Base-by-base conservation (phyloP, 352 stramenopile species). In the Globisporangium irregulare region DNA sequence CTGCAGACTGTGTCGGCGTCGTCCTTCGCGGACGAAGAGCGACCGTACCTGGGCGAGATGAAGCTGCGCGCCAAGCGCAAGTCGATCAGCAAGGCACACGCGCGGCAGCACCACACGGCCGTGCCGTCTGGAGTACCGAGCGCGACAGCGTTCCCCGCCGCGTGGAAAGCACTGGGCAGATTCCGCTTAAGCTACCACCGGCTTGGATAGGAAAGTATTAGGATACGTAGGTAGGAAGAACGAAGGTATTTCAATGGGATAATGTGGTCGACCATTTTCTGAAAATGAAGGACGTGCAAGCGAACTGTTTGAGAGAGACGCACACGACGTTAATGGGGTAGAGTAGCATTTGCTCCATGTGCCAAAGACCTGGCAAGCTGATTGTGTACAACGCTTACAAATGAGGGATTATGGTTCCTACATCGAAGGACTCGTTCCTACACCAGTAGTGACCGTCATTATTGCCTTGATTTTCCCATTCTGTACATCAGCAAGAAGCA, bases 21-120 rank as follows among this genome's bases (percentile, higher is more conserved):
- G 58, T 71, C 75, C 5, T 77, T 84, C 48, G 65, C 66, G 15
- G 41, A 71, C 9, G 82, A 83, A 14, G 79, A 86, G 51, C 66
- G 73, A 4, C 66, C 75, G 50, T 86, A 75, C 62, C 59, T 88
- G 10, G 64, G 70, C 18, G 82, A 90, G 57, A 85, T 87, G 73
- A 73, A 75, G 36, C 67, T 90, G 41, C 72, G 75, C 43, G 71
- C 59, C 20, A 90, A 90, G 70, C 78, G 69, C 27, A 80, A 84
- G 59, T 63, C 71, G 3, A 63, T 81, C 8, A 64, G 69, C 14
- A 77, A 75, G 59, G 70, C 74, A 9, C 64, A 57, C 27, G 54
- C 57, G 51, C 68, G 67, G n/a, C 64, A 67, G 5, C 38, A 61
- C 6, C 73, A 74, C 62, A 62, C 60, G 29, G 27, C 57, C 1